Evolutionary conservation across 805 yeast species (phyloP), one percentile per base, ranked within the genome.

Genomic region (Hanseniaspora thailandica): DNA sequence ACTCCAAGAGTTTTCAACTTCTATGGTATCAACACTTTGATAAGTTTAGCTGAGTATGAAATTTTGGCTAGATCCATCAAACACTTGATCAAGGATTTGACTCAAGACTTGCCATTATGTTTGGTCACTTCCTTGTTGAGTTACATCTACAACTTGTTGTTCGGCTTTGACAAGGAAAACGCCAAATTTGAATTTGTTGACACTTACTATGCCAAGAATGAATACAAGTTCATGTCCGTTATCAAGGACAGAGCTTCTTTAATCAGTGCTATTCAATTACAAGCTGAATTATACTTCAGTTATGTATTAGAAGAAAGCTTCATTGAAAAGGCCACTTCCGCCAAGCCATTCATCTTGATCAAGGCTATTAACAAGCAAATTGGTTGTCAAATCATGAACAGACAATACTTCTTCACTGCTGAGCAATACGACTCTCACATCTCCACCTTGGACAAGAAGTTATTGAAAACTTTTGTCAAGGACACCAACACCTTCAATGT

Each of bases 341-440:
- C 17, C 15, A 56, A 71, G 20, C 78, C 76, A 49, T 58, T 66
- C 34, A 57, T 64, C 34, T 62, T 84, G 41, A 71, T 86, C 61
- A 80, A 89, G 69, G 84, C 82, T 59, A 73, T 88, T 57, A 80
- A 96, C 10, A 61, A 71, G 52, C 84, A 85, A 67, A 78, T 81
- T 60, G 97, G 97, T 68, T 78, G 90, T 51, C 98, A 93, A 71
- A 82, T 95, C 85, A 69, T 72, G 56, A 71, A 69, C 57, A 67
- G 69, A 56, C 63, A 63, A 23, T 68, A 70, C 56, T 66, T 59
- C 59, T 71, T 67, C 61, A 72, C 77, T 33, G 63, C 64, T 44
- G 78, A 72, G 44, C 61, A 63, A 19, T 61, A 61, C 47, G 74
- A 67, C 44, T 53, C 56, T 4, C 66, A 63, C 48, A 57, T 63